These are phyloP conservation scores for Canna indica DNA, from an alignment of 176 grass and related monocot species.

Conservation along the genomic window DNA sequence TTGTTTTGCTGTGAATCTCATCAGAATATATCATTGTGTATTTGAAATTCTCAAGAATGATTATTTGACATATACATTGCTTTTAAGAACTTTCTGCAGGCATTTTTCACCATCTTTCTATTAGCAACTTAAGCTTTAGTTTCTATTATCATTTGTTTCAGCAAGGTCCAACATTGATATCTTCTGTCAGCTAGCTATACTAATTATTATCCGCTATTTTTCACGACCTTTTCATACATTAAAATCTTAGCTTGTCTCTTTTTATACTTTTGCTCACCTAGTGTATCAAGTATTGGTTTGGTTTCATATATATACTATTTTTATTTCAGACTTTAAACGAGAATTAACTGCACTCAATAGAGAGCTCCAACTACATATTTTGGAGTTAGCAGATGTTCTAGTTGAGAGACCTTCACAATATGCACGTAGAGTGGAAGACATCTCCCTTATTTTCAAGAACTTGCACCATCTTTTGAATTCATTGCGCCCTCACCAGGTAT, in stretches of 20 bases:
- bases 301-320: constrained; percentile 10
- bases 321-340: constrained; percentile 69
- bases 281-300: constrained; percentile 1
- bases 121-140: neutral
- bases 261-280: neutral
- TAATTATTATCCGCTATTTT: too few species aligned
- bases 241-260: neutral
- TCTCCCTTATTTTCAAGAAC: constrained; percentile 88
- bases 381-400: constrained; percentile 86
- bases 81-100: neutral
- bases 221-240: neutral
- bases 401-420: constrained; percentile 89
- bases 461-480: constrained; percentile 87
- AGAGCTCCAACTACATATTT: constrained; percentile 88
- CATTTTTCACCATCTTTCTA: neutral
- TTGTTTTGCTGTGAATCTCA: neutral
- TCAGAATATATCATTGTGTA: neutral
- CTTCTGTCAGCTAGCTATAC: too few species aligned
- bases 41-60: neutral
- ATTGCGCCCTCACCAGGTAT: constrained; percentile 71
- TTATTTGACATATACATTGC: neutral
- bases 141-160: neutral
- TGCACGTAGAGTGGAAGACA: constrained; percentile 81
- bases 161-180: too few species aligned
- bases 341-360: constrained; percentile 83